phyloP scores from a whole-genome alignment of 371 early-diverging fungal species.

The Thermomucor indicae-seudaticae region DNA sequence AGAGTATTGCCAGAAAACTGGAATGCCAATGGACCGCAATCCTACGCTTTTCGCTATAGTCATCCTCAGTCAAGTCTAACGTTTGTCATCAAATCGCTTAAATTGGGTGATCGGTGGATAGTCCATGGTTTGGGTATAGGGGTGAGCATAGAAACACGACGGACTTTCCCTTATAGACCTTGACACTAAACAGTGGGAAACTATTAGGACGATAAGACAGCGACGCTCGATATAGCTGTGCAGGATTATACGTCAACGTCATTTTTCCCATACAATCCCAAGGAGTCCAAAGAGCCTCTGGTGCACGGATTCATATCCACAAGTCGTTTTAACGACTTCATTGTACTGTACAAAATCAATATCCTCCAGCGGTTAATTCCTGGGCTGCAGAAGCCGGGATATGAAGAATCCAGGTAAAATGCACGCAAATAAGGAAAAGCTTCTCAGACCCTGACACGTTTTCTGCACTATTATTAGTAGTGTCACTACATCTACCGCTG shows the following conservation, averaged over 20 bases:
- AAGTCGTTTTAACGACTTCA: constrained; percentile 54
- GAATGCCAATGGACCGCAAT: constrained; percentile 52
- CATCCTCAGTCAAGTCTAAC: constrained; percentile 70
- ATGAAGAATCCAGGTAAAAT: constrained; percentile 17
- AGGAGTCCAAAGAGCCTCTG: constrained; percentile 37
- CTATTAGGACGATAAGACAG: constrained; percentile 57
- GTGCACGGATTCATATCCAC: constrained; percentile 59
- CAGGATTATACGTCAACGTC: constrained; percentile 54
- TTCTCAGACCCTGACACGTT: not conserved
- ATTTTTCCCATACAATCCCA: constrained; percentile 47
- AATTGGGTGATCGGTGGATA: constrained; percentile 57
- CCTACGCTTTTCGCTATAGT: constrained; percentile 63
- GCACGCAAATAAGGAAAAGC: not conserved
- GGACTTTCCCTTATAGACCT: not conserved
- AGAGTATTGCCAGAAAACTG: constrained; percentile 48
- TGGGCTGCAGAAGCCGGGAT: constrained; percentile 52
- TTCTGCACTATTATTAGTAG: not conserved
- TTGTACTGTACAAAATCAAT: constrained; percentile 54
- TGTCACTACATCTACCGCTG: not conserved
- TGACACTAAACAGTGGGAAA: not conserved
- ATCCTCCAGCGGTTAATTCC: constrained; percentile 69
- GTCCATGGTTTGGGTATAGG: constrained; percentile 67
- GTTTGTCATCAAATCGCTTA: constrained; percentile 67
- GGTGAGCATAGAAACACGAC: constrained; percentile 25
- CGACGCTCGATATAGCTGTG: constrained; percentile 49